These are phyloP conservation scores for Flaveria floridana DNA, from an alignment of 140 eudicot species.

Conservation along the genomic window DNA sequence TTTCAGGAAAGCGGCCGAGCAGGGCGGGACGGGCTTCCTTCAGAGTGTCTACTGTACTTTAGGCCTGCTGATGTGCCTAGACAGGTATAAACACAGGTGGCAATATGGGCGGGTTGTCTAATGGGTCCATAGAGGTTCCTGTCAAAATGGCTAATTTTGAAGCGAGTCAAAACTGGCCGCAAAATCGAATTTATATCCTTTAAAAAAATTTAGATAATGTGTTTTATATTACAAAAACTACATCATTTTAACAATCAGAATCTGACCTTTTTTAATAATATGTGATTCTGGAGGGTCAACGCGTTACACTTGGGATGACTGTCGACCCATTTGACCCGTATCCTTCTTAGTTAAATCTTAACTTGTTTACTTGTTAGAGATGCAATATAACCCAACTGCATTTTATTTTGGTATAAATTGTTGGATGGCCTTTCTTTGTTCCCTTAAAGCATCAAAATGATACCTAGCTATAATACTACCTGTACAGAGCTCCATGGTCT, in stretches of 20 bases:
- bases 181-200: background rate
- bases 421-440: background rate
- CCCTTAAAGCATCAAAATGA: constrained; percentile 5
- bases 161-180: background rate
- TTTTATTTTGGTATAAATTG: background rate
- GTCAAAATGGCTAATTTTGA: background rate
- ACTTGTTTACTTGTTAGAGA: background rate
- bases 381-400: background rate
- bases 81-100: constrained; percentile 53
- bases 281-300: background rate
- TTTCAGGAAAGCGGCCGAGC: constrained; percentile 98
- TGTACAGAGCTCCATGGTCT: constrained; percentile 97
- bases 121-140: background rate
- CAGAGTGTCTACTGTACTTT: constrained; percentile 87
- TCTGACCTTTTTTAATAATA: background rate
- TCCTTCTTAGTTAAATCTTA: background rate
- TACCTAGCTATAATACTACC: constrained; percentile 14
- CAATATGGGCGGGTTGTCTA: background rate
- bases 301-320: no score
- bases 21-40: constrained; percentile 97
- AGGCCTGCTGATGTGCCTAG: constrained; percentile 97
- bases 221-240: background rate
- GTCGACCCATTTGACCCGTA: background rate
- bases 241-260: background rate
- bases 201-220: no score